phyloP scores from a whole-genome alignment of 2,329 filamentous ascomycete genomes.

The Aspergillus ruber region DNA sequence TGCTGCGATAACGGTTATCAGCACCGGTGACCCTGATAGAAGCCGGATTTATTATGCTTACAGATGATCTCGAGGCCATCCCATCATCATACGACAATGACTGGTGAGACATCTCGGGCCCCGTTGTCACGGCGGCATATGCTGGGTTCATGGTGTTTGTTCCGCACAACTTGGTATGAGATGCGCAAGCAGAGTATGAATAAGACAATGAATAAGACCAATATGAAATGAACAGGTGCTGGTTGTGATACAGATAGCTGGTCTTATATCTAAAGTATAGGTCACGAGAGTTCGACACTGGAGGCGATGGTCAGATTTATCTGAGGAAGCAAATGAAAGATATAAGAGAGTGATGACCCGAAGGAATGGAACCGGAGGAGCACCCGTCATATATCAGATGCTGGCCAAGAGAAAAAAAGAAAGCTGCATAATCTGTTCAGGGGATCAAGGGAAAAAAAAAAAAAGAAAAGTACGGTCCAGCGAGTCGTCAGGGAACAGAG shows the following conservation, averaged over 20 bases:
- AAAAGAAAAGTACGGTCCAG: background rate
- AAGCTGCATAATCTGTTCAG: background rate
- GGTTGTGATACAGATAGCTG: background rate
- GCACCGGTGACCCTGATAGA: conserved; percentile 3
- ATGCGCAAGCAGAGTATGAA: background rate
- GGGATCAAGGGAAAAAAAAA: background rate
- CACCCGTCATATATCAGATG: background rate
- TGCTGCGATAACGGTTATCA: conserved; percentile 1
- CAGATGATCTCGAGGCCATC: conserved; percentile 14
- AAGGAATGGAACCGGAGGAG: background rate
- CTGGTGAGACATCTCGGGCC: conserved; percentile 8
- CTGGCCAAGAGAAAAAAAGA: background rate
- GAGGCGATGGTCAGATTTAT: background rate
- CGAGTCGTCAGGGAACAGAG: background rate
- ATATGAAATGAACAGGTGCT: background rate
- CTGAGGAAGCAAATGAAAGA: background rate
- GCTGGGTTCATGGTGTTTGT: background rate
- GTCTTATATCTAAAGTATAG: background rate
- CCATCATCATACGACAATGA: conserved; percentile 15
- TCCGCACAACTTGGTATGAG: background rate
- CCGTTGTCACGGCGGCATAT: background rate
- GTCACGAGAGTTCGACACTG: background rate
- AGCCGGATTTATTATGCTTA: conserved; percentile 4
- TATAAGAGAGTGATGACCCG: background rate
- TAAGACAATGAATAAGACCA: too few species aligned